Percentiles rank a stretch among this genome's conserved stretches.
phyloP scores from a whole-genome alignment of 345 rosid genomes.

The Lepidium africanum region DNA sequence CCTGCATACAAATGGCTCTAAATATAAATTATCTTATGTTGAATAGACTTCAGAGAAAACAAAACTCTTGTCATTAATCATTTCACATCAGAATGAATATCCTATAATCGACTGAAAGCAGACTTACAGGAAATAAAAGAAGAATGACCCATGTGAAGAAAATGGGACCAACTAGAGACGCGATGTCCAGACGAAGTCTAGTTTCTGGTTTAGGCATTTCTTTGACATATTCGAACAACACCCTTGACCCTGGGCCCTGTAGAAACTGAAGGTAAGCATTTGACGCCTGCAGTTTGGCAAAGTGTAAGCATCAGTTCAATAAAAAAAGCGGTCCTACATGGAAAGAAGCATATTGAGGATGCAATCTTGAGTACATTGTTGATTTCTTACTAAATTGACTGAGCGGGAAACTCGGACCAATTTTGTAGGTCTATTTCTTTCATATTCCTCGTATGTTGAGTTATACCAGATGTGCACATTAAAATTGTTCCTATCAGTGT shows the following conservation, averaged over 20 bases:
- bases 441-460: constrained; percentile 40
- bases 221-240: constrained; percentile 62
- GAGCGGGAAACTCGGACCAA: constrained; percentile 67
- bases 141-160: constrained; percentile 51
- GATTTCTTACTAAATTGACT: constrained; percentile 63
- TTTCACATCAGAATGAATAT: background rate
- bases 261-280: constrained; percentile 71
- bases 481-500: constrained; percentile 49
- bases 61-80: background rate
- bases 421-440: background rate
- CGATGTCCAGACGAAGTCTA: constrained; percentile 43
- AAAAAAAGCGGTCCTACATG: constrained; percentile 10
- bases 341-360: background rate
- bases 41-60: background rate
- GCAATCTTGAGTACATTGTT: background rate
- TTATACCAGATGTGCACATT: constrained; percentile 85
- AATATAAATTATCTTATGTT: background rate
- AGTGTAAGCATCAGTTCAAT: constrained; percentile 37
- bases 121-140: constrained; percentile 89
- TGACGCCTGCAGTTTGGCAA: constrained; percentile 46
- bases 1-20: constrained; percentile 35
- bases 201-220: constrained; percentile 69
- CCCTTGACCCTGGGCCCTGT: constrained; percentile 45
- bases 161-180: constrained; percentile 79
- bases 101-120: background rate